These are phyloP conservation scores for Leccinum truebloodii DNA, from an alignment of 768 basidiomycete genomes.

Conservation along the genomic window DNA sequence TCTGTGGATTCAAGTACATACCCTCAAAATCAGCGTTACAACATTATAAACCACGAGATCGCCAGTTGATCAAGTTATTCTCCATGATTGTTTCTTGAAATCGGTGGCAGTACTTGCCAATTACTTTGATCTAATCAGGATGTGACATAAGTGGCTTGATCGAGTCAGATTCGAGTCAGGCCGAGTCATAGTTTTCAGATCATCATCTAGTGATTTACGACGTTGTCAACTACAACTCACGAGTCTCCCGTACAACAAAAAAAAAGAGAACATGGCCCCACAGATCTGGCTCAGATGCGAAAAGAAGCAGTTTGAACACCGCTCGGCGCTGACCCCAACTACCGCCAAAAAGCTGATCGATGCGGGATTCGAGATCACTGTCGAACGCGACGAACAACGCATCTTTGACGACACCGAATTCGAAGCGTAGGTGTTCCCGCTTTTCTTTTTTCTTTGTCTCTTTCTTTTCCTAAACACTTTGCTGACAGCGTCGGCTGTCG, in stretches of 20 bases:
- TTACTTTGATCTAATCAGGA: not conserved
- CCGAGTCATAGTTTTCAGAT: not conserved
- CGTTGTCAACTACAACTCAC: not conserved
- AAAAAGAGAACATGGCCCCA: slow-evolving; percentile 28
- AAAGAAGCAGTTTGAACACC: slow-evolving; percentile 92
- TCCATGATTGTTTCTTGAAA: too few relatives aligned
- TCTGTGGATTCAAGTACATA: too few relatives aligned
- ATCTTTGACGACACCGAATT: slow-evolving; percentile 95
- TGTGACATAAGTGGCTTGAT: not conserved
- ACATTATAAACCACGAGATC: too few relatives aligned
- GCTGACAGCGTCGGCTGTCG: slow-evolving; percentile 73
- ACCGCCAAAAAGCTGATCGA: slow-evolving; percentile 87
- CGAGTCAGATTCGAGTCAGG: not conserved
- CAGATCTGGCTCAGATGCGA: slow-evolving; percentile 95
- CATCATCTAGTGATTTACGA: not conserved
- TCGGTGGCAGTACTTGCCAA: too few relatives aligned
- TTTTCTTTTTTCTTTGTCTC: too few relatives aligned
- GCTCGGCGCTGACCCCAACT: slow-evolving; percentile 90
- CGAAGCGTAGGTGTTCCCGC: slow-evolving; percentile 68
- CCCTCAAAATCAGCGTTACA: too few relatives aligned
- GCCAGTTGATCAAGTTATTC: too few relatives aligned
- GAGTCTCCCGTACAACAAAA: not conserved
- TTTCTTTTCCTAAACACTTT: too few relatives aligned
- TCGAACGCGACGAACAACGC: slow-evolving; percentile 91
- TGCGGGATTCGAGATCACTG: slow-evolving; percentile 85